Percentiles rank a stretch among this genome's conserved stretches.
Evolutionary conservation across 2,329 filamentous ascomycete genomes (phyloP).

Genomic region (Sordariomycetes sp.): DNA sequence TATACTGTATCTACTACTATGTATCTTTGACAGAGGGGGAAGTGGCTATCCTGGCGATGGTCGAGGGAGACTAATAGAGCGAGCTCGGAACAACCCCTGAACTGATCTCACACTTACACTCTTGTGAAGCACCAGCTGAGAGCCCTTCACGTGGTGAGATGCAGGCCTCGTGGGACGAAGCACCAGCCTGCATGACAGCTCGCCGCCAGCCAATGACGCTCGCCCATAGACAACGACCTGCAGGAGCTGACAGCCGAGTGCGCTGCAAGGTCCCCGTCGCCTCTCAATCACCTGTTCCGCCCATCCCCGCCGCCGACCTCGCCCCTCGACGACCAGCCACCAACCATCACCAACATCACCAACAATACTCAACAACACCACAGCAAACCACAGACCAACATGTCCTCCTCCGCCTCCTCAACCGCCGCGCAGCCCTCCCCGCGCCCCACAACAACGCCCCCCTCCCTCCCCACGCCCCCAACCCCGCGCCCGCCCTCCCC

Average conservation of each 20-base stretch:
- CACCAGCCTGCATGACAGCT: not conserved
- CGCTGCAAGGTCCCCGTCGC: not conserved
- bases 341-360: not conserved
- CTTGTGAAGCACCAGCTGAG: not conserved
- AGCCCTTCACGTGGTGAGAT: not conserved
- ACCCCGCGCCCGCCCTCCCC: constrained; percentile 19
- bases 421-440: constrained; percentile 2
- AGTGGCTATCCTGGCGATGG: not conserved
- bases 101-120: not conserved
- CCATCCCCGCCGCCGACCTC: not conserved
- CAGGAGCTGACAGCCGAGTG: not conserved
- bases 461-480: not conserved
- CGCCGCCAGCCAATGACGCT: not conserved
- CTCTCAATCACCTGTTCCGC: not conserved
- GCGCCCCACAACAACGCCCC: constrained; percentile 4
- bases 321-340: not conserved
- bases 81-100: not conserved
- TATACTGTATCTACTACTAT: not conserved
- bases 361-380: not conserved
- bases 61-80: not conserved
- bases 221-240: not conserved
- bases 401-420: constrained; percentile 5
- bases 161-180: not conserved
- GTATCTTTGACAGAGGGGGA: not conserved
- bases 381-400: not conserved